Evolutionary conservation across 257 asterid genomes (phyloP).

Genomic region (Handroanthus guayacan): DNA sequence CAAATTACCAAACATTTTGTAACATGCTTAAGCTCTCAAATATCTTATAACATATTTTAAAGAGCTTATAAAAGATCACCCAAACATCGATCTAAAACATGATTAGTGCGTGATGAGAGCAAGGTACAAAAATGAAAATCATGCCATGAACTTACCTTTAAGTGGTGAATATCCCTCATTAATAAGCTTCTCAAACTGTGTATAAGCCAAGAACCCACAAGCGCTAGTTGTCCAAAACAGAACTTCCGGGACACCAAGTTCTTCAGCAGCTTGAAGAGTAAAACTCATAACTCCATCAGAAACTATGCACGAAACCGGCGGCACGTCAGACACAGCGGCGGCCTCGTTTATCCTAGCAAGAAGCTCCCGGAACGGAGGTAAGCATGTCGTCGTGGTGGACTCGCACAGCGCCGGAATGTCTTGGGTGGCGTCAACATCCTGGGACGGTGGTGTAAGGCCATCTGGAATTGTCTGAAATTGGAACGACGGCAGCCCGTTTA

Average conservation of each 20-base stretch:
- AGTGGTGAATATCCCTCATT: conserved; percentile 52
- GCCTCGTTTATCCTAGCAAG: conserved; percentile 43
- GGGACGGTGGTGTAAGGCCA: conserved; percentile 56
- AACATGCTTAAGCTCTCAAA: too few relatives aligned
- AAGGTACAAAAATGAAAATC: too few relatives aligned
- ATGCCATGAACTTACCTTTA: conserved; percentile 44
- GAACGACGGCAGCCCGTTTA: conserved; percentile 46
- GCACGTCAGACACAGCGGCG: conserved; percentile 16
- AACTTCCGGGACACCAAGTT: conserved; percentile 57
- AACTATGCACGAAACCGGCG: conserved; percentile 63
- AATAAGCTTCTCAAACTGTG: conserved; percentile 36
- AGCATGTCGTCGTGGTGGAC: conserved; percentile 39
- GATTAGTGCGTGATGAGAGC: neutral
- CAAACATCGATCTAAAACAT: too few relatives aligned
- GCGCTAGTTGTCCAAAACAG: conserved; percentile 58
- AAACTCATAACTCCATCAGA: conserved; percentile 62
- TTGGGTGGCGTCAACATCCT: conserved; percentile 48
- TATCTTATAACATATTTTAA: too few relatives aligned
- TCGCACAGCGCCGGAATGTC: conserved; percentile 41
- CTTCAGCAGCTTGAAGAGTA: conserved; percentile 56
- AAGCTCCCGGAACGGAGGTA: conserved; percentile 49
- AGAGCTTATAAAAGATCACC: too few relatives aligned
- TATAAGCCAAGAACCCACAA: conserved; percentile 46
- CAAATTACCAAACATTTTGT: too few relatives aligned
- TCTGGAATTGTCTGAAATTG: conserved; percentile 60